These are phyloP conservation scores for Rhizopogon vinicolor DNA, from an alignment of 768 basidiomycete species.

Conservation along the genomic window DNA sequence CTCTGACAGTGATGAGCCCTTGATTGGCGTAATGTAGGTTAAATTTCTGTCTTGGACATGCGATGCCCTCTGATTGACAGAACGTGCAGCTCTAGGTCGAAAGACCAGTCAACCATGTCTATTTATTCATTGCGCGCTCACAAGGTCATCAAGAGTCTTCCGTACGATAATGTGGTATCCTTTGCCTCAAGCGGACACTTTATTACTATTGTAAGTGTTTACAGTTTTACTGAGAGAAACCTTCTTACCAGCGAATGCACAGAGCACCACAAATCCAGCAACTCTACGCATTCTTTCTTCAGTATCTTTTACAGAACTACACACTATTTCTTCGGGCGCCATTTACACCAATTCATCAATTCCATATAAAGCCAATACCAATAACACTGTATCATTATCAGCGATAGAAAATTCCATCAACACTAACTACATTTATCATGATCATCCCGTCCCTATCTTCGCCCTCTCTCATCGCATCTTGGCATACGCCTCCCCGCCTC, in stretches of 20 bases:
- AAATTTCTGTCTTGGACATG: background rate
- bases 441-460: conserved; percentile 42
- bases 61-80: background rate
- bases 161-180: conserved; percentile 35
- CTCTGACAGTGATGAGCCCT: conserved; percentile 26
- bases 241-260: conserved; percentile 2
- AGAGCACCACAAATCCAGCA: conserved; percentile 57
- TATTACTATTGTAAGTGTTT: conserved; percentile 51
- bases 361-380: conserved; percentile 28
- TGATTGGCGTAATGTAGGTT: conserved; percentile 33
- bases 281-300: conserved; percentile 55
- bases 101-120: conserved; percentile 25
- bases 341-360: conserved; percentile 38
- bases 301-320: conserved; percentile 45
- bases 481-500: conserved; percentile 46
- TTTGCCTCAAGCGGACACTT: conserved; percentile 46
- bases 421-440: conserved; percentile 5
- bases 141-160: conserved; percentile 43
- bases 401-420: conserved; percentile 20
- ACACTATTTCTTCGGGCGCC: conserved; percentile 42
- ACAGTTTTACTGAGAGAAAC: background rate
- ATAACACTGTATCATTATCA: conserved; percentile 36
- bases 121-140: conserved; percentile 47
- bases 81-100: conserved; percentile 18
- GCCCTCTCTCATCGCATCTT: conserved; percentile 60